Base-by-base conservation (phyloP, 352 stramenopile genomes). In the Peronospora destructor region DNA sequence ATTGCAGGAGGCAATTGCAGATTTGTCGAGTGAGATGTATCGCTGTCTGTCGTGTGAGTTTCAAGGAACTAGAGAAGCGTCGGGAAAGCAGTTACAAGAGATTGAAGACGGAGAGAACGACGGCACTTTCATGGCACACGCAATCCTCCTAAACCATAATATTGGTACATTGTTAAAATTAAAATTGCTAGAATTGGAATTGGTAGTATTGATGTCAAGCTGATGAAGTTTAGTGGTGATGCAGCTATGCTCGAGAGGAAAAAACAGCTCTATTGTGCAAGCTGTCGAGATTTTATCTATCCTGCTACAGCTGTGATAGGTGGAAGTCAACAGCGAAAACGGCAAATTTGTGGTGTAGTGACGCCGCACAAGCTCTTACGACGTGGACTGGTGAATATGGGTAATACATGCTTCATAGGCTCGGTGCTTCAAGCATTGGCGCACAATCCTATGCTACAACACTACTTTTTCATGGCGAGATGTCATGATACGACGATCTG, bases 371-470 rank as follows among this genome's bases (percentile, higher is more conserved):
- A 50, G 38, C 40, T 74, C 29, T 37, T 71, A 39, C 60, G 60
- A 23, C 66, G 78, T 23, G 82, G 82, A 37, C 61, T 92, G 25
- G 72, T 87, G 28, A 92, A 92, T 59, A 84, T 92, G 72, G 82
- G 82, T 29, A 92, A 89, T 53, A 87, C 82, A 38, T 90, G 82
- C 73, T 92, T 81, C 39, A 80, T 92, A 76, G 90, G 86, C 58
- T 73, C 71, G 1, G 79, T 90, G 42, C 56, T 92, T 33, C 82
- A 92, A 56, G 63, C 71, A 11, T 59, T 88, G 38, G 70, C 66
- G 13, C 75, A 86, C 64, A 91, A 86, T 33, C 73, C 66, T 14
- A 68, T 91, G 52, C 45, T 87, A 7, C 74, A 84, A 45, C 63
- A 85, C 61, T 79, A 84, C 28, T 89, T 86, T 49, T 78, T 88